phyloP scores from a whole-genome alignment of 1,139 yeast genomes.

The Pichia sp. region DNA sequence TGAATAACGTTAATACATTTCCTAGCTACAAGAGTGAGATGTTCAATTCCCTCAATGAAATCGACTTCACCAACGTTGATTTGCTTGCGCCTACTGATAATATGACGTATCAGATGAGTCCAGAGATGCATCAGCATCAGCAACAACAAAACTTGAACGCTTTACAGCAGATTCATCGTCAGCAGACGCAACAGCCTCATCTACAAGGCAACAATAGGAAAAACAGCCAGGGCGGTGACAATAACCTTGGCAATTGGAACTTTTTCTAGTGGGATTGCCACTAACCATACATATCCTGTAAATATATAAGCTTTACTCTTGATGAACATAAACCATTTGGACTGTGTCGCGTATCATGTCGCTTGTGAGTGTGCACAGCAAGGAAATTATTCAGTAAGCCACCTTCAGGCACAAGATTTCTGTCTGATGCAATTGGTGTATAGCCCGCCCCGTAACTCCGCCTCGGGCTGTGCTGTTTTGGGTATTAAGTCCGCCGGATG shows the following conservation, averaged over 20 bases:
- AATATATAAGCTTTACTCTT: too few species aligned
- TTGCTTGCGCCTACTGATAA: slow-evolving; percentile 21
- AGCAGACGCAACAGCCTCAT: not conserved
- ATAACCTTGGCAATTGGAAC: slow-evolving; percentile 8
- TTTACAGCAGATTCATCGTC: slow-evolving; percentile 1
- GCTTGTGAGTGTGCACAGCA: too few species aligned
- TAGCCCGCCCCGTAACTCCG: too few species aligned
- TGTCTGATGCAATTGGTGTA: too few species aligned
- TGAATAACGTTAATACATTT: slow-evolving; percentile 3
- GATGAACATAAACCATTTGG: too few species aligned
- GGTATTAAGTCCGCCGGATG: too few species aligned
- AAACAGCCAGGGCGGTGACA: not conserved
- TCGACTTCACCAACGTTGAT: slow-evolving; percentile 45
- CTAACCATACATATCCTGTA: not conserved
- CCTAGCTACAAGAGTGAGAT: slow-evolving; percentile 10
- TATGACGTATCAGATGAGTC: slow-evolving; percentile 9
- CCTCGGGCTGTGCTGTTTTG: too few species aligned
- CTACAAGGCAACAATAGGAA: not conserved
- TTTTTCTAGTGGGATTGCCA: slow-evolving; percentile 4
- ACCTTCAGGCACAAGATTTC: too few species aligned
- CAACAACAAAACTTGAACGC: too few species aligned
- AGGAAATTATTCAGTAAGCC: too few species aligned
- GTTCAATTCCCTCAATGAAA: slow-evolving; percentile 71
- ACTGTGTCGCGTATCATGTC: too few species aligned
- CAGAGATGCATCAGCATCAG: slow-evolving; percentile 6